phyloP scores from a whole-genome alignment of 2,329 filamentous ascomycete genomes.

The Pseudomassariella vexata region DNA sequence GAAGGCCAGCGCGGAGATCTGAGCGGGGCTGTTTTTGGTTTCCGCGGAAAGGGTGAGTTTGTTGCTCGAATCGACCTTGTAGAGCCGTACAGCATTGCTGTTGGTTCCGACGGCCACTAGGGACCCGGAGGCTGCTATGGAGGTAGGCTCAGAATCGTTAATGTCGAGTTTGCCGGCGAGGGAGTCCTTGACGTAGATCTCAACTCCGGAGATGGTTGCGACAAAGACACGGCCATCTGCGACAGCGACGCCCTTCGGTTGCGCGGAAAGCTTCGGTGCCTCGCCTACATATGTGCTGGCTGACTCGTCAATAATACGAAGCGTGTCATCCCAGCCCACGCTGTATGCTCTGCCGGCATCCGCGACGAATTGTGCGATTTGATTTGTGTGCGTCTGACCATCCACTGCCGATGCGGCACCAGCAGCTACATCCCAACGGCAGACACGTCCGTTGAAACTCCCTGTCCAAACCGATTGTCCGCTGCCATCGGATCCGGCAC shows the following conservation, averaged over 20 bases:
- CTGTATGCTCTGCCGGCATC: slow-evolving; percentile 65
- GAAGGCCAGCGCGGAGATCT: slow-evolving; percentile 77
- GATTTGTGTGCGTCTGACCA: slow-evolving; percentile 78
- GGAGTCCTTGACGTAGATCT: slow-evolving; percentile 53
- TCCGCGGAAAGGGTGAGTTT: slow-evolving; percentile 48
- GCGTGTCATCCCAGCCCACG: slow-evolving; percentile 89
- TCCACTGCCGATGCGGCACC: slow-evolving; percentile 68
- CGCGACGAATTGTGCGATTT: slow-evolving; percentile 70
- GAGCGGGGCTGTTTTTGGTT: slow-evolving; percentile 63
- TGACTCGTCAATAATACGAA: slow-evolving; percentile 71
- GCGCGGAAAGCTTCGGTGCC: slow-evolving; percentile 62
- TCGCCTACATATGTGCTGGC: slow-evolving; percentile 70
- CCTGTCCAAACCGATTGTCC: slow-evolving; percentile 74
- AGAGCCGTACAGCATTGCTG: slow-evolving; percentile 70
- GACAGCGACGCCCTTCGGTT: slow-evolving; percentile 56
- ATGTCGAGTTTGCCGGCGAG: slow-evolving; percentile 54
- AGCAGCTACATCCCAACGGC: slow-evolving; percentile 71
- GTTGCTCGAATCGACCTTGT: slow-evolving; percentile 53
- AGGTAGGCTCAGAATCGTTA: slow-evolving; percentile 55
- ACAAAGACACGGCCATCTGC: slow-evolving; percentile 39
- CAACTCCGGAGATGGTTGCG: slow-evolving; percentile 48
- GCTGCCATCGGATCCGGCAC: slow-evolving; percentile 47
- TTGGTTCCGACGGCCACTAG: slow-evolving; percentile 72
- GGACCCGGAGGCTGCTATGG: slow-evolving; percentile 63
- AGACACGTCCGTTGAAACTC: slow-evolving; percentile 84